Base-by-base conservation (phyloP, 192 early-diverging fungal genomes). In the Coemansia sp. region DNA sequence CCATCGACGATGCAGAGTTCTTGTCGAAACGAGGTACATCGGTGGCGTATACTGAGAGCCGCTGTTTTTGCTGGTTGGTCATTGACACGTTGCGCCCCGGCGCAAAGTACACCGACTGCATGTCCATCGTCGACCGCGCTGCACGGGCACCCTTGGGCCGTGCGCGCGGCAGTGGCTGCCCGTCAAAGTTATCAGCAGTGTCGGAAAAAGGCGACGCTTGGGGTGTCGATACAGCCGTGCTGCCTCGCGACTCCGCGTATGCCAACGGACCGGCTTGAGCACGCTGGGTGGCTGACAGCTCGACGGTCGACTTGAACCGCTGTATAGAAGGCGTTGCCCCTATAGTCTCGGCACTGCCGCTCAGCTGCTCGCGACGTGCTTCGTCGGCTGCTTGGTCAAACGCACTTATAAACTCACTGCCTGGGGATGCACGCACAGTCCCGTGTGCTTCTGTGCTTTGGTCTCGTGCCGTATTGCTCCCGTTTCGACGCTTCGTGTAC, bases 401-500 rank as follows among this genome's bases (percentile, higher is more conserved):
- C 75, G 76, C 80, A 32, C 71, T 70, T 37, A 76, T 63, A 66
- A 82, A 74, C 42, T 71, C 69, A 17, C 44, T 65, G 29, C 27
- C 55, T 0, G 67, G 48, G 9, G 71, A 55, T 21, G 74, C 32
- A 10, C 68, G 55, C 32, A 62, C 55, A 27, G 31, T 44, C 29
- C 63, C 45, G 5, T 32, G 55, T 9, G 11, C 21, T 9, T 45
- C 60, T 1, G 63, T 11, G 15, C 19, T 32, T 4, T 31, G 59
- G 25, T 57, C 55, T 14, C 64, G 42, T 14, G 62, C 44, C 1
- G 70, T 14, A 55, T 48, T 69, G 45, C 37, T 58, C 21, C 61
- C 44, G 29, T 58, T 36, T n/a, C 84, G 67, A 51, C 84, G 84
- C 68, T 79, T 78, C 48, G 84, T 85, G 72, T 85, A 85, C 74